Evolutionary conservation across 768 basidiomycete genomes (phyloP).

Genomic region (Fistulinella prunicolor): DNA sequence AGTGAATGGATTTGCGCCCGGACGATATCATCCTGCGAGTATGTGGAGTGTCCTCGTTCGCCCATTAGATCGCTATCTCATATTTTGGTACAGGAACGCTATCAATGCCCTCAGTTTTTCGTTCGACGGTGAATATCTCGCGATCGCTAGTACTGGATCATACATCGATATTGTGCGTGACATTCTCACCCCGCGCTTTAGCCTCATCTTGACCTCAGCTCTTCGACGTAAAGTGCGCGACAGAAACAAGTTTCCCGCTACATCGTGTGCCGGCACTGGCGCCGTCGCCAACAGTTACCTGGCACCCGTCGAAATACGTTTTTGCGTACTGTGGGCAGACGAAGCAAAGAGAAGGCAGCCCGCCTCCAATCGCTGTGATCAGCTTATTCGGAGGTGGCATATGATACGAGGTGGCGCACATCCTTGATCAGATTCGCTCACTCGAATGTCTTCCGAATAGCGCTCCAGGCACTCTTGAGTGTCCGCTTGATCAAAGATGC

Average conservation of each 20-base stretch:
- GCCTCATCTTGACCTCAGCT: background rate
- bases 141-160: constrained; percentile 65
- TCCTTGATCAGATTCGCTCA: background rate
- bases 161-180: constrained; percentile 77
- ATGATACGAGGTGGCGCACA: constrained; percentile 4
- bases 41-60: constrained; percentile 28
- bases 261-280: constrained; percentile 75
- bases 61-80: background rate
- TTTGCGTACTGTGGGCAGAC: constrained; percentile 82
- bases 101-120: constrained; percentile 79
- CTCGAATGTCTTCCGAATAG: background rate
- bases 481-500: too few species aligned
- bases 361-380: constrained; percentile 63
- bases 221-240: constrained; percentile 57
- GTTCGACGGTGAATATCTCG: constrained; percentile 79
- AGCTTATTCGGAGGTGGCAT: constrained; percentile 65
- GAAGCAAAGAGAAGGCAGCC: constrained; percentile 59
- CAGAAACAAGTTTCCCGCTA: constrained; percentile 69
- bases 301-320: constrained; percentile 82
- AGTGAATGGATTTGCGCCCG: constrained; percentile 78
- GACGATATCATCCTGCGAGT: constrained; percentile 82
- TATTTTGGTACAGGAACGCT: constrained; percentile 47
- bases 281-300: constrained; percentile 70
- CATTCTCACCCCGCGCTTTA: background rate
- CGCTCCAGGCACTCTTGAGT: too few species aligned